Conservation (phyloP, 1,284 basidiomycete species). For the Ganoderma sinense region DNA sequence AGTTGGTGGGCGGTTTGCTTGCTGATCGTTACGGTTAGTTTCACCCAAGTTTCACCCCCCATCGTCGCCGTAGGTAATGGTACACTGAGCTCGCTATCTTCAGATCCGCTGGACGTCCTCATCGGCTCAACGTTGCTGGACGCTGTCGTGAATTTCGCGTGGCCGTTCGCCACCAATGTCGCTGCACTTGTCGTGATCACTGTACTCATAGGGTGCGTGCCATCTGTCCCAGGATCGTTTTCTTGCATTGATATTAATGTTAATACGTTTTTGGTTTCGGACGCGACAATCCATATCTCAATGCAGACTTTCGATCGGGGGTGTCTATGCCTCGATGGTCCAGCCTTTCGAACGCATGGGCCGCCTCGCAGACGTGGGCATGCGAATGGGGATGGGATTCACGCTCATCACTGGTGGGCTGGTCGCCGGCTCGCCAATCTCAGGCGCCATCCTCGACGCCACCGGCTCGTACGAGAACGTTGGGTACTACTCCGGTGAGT, state of each 20-base stretch:
- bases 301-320: conserved; percentile 60
- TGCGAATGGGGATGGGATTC: conserved; percentile 59
- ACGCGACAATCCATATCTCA: conserved; percentile 42
- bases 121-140: conserved; percentile 55
- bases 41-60: conserved; percentile 7
- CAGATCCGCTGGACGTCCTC: conserved; percentile 62
- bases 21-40: conserved; percentile 50
- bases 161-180: conserved; percentile 57
- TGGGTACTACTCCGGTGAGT: conserved; percentile 61
- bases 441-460: conserved; percentile 53
- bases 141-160: conserved; percentile 58
- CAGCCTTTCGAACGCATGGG: conserved; percentile 65
- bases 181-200: conserved; percentile 50
- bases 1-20: conserved; percentile 46
- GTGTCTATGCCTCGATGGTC: conserved; percentile 59
- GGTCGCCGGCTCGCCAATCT: conserved; percentile 58
- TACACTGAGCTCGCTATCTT: neutral
- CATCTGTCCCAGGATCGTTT: neutral
- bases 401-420: conserved; percentile 52
- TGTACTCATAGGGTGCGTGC: neutral
- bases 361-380: conserved; percentile 58
- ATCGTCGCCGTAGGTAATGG: too few species aligned
- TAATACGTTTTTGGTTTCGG: too few species aligned
- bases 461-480: conserved; percentile 53
- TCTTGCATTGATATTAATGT: neutral